Evolutionary conservation across 1,284 basidiomycete genomes (phyloP).

Genomic region (Leccinum subrobustum): DNA sequence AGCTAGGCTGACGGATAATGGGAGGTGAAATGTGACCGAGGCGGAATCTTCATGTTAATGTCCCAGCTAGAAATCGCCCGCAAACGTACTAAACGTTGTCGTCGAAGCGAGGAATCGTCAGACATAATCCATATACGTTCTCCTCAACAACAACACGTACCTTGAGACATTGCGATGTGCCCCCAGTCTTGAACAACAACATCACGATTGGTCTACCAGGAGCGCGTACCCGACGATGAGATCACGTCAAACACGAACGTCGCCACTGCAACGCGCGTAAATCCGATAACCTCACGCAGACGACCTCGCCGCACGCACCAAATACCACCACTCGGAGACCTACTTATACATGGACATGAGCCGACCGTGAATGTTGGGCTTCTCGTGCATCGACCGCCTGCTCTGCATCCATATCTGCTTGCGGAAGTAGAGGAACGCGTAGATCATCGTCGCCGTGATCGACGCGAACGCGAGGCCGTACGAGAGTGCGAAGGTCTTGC

Average conservation of each 20-base stretch:
- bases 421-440: conserved; percentile 69
- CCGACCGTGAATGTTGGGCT: conserved; percentile 74
- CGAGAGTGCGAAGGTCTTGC: conserved; percentile 58
- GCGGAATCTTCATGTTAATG: conserved; percentile 56
- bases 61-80: conserved; percentile 46
- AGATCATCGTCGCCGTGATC: conserved; percentile 65
- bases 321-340: conserved; percentile 76
- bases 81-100: conserved; percentile 35
- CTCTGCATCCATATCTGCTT: conserved; percentile 58
- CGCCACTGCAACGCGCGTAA: conserved; percentile 22
- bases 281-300: not conserved
- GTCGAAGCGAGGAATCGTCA: conserved; percentile 1
- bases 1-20: too few species aligned
- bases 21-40: conserved; percentile 29
- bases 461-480: conserved; percentile 73
- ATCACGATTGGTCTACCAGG: conserved; percentile 49
- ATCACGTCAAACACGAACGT: conserved; percentile 58
- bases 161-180: conserved; percentile 40
- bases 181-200: conserved; percentile 49
- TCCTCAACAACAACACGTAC: conserved; percentile 1
- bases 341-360: conserved; percentile 73
- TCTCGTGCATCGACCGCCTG: conserved; percentile 53
- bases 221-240: conserved; percentile 45
- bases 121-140: conserved; percentile 33
- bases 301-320: conserved; percentile 8